Evolutionary conservation across 352 stramenopile genomes (phyloP), one percentile per base, ranked within the genome.

Genomic region (Phytophthora crassamura): DNA sequence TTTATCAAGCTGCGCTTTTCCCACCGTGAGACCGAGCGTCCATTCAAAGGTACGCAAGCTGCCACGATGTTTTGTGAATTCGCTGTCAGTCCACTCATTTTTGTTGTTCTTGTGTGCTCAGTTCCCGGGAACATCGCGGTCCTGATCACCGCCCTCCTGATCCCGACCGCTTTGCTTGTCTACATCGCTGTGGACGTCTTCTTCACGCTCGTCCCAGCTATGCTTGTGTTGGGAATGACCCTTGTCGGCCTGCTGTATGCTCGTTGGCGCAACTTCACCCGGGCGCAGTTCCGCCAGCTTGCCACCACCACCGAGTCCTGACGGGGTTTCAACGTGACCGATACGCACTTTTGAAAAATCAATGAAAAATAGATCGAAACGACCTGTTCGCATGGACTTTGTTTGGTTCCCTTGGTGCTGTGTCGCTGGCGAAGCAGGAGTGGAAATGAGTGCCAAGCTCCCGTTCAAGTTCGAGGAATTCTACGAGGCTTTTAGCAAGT

Each of bases 1-100:
- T 97, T 97, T 74, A 67, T 98, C 57, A 90, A 97, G 50, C 79
- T 98, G 14, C 84, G 93, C 18, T 77, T 90, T 95, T 97, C 79
- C 54, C 66, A 67, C 16, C 52, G 60, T 3, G 50, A 77, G 2
- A 59, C 70, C n/a, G 66, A 79, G 12, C 75, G 75, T 40, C 69
- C 75, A 22, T 69, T 69, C 30, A 69, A 64, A 59, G 53, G 61
- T 97, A 54, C 32, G 41, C 30, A 2, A 20, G 57, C 7, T 25
- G 3, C 22, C 30, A 67, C 22, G 63, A 78, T 25, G 4, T 20
- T 16, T 16, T n/a, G 20, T 35, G 7, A 6, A 18, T n/a, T n/a
- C 10, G 38, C 25, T 20, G 43, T 35, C 16, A 16, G 11, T 28
- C 34, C 16, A 52, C 38, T 20, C 15, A 3, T 38, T 8, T 45